Percentiles rank a stretch among this genome's conserved stretches.
Evolutionary conservation across 805 yeast species (phyloP).

Genomic region (Pichia deserticola): DNA sequence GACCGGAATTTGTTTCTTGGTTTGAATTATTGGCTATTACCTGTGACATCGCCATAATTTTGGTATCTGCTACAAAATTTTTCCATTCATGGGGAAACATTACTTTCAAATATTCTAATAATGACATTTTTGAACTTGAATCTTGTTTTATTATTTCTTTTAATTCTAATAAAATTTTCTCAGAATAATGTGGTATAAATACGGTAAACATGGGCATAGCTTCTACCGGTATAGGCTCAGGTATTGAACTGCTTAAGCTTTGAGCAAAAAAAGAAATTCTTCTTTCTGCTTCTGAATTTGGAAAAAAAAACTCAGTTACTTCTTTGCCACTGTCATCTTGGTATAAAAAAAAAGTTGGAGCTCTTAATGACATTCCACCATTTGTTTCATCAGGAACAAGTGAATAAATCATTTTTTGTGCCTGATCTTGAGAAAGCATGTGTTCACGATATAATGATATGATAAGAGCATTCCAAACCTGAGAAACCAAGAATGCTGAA

Average conservation of each 20-base stretch:
- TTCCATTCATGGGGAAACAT: constrained; percentile 75
- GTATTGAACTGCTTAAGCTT: constrained; percentile 40
- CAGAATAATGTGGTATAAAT: constrained; percentile 45
- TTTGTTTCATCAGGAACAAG: constrained; percentile 48
- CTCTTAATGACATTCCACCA: constrained; percentile 25
- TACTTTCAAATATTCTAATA: constrained; percentile 72
- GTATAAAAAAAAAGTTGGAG: constrained; percentile 40
- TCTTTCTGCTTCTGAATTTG: constrained; percentile 44
- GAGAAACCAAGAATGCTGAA: constrained; percentile 34
- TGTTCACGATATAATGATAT: constrained; percentile 51
- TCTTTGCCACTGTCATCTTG: constrained; percentile 40
- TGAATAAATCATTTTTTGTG: constrained; percentile 26
- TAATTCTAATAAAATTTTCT: constrained; percentile 37
- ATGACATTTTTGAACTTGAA: constrained; percentile 40
- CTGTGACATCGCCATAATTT: constrained; percentile 33
- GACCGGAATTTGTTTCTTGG: not conserved
- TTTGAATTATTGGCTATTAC: not conserved
- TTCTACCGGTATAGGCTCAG: constrained; percentile 40
- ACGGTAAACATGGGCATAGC: constrained; percentile 47
- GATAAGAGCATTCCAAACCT: constrained; percentile 48
- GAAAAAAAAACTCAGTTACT: constrained; percentile 33
- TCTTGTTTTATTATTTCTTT: constrained; percentile 42
- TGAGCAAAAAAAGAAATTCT: constrained; percentile 49
- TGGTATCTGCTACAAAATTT: constrained; percentile 69
- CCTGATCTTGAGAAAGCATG: constrained; percentile 43